Percentiles rank a stretch among this genome's conserved stretches.
phyloP scores from a whole-genome alignment of 805 yeast species.

The Pichia occidentalis region DNA sequence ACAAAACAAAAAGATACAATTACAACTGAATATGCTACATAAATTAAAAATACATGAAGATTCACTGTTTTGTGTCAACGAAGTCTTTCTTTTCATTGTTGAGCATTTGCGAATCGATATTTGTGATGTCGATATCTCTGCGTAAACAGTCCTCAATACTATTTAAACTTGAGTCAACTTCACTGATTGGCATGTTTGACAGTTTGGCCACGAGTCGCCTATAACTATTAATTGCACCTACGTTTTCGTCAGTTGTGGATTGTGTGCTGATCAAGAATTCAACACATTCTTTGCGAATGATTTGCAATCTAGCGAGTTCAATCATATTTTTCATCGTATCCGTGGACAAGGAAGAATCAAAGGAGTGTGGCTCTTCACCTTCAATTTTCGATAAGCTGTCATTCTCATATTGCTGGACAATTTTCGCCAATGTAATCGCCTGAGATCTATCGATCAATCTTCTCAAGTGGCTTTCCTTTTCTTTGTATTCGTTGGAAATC shows the following conservation, averaged over 20 bases:
- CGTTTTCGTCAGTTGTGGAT: constrained; percentile 38
- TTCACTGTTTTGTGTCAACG: too few species aligned
- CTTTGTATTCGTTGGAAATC: constrained; percentile 14
- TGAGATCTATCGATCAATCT: constrained; percentile 36
- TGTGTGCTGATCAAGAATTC: constrained; percentile 34
- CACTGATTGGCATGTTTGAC: constrained; percentile 59
- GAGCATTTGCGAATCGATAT: too few species aligned
- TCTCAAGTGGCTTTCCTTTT: constrained; percentile 18
- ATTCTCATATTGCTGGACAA: constrained; percentile 34
- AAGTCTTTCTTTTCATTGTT: too few species aligned
- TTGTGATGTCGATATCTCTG: constrained; percentile 7
- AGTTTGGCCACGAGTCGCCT: constrained; percentile 61
- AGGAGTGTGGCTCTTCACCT: constrained; percentile 19
- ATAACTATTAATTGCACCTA: constrained; percentile 57
- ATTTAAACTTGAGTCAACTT: constrained; percentile 61
- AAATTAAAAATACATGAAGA: too few species aligned
- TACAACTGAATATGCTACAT: too few species aligned
- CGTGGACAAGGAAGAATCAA: constrained; percentile 8
- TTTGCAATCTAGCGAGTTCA: constrained; percentile 48
- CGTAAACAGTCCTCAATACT: constrained; percentile 38
- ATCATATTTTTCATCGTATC: constrained; percentile 23
- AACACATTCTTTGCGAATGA: constrained; percentile 48
- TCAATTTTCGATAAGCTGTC: constrained; percentile 18
- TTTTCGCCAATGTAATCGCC: constrained; percentile 38
- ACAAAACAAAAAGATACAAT: too few species aligned